Evolutionary conservation across 306 rosid species (phyloP).

Genomic region (Purshia tridentata): DNA sequence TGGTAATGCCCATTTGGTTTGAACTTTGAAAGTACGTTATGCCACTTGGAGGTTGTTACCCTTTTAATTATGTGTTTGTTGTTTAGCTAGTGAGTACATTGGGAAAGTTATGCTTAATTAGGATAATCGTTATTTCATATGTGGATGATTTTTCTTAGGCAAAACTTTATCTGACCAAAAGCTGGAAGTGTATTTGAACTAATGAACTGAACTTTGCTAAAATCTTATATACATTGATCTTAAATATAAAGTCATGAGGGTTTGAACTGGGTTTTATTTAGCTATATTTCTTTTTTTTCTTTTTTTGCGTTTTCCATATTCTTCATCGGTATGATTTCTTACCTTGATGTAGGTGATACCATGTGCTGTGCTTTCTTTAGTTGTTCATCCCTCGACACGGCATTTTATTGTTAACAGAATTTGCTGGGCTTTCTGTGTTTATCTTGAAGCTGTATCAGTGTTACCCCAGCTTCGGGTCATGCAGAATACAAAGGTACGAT

Average conservation of each 20-base stretch:
- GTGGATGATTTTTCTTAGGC: no score
- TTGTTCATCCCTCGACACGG: constrained; percentile 62
- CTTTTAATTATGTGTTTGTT: not conserved
- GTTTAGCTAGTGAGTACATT: not conserved
- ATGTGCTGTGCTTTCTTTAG: constrained; percentile 52
- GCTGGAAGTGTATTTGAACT: not conserved
- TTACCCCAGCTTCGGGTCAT: constrained; percentile 76
- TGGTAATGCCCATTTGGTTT: no score
- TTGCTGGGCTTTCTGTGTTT: constrained; percentile 80
- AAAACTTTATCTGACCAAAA: no score
- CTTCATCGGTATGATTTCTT: not conserved
- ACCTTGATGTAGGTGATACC: constrained; percentile 52
- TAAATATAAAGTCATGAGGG: not conserved
- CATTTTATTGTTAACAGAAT: constrained; percentile 57
- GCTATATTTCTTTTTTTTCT: not conserved
- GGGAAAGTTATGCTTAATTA: not conserved
- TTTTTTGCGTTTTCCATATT: not conserved
- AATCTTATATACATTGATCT: not conserved
- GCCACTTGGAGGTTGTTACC: not conserved
- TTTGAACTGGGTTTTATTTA: not conserved
- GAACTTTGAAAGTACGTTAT: not conserved
- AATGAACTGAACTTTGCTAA: not conserved
- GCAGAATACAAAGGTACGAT: constrained; percentile 67
- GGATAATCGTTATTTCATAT: not conserved
- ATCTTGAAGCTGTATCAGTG: constrained; percentile 82